Base-by-base conservation (phyloP, 768 basidiomycete species). In the Tylopilus felleus region DNA sequence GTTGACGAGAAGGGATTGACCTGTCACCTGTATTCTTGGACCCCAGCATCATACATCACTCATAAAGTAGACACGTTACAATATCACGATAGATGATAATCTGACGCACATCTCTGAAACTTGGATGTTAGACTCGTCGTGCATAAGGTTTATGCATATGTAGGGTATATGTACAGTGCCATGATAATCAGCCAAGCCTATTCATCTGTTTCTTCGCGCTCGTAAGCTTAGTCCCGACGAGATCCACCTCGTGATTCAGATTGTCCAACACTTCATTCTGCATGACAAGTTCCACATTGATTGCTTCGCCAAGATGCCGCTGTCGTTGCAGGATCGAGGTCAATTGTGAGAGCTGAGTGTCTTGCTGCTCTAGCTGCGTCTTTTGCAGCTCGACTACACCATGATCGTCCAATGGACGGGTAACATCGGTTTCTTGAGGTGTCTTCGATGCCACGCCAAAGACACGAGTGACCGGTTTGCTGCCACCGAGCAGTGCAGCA, bases 241-340 rank as follows among this genome's bases (percentile, higher is more conserved):
- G 73, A 66, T 95, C 93, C 29, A 96, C 88, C 16, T 91, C 86
- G 39, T 77, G 71, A 8, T 82, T 77, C 56, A 98, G 73, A 67
- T 84, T 82, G 66, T 97, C 92, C 63, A 98, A 71, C 71, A 95
- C 71, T 64, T 94, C 92, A 60, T 85, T 94, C 69, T 98, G 96
- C 56, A 82, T 71, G 12, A 76, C 77, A 59, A 98, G 83, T 71
- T 98, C 96, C 47, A 77, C 79, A 47, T 81, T 80, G 54, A 98
- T 97, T 8, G 92, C 93, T 53, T 88, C 77, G 19, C 94, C 96
- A 12, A 98, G 79, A 25, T 90, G 85, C 65, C 85, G 80, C 71
- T 98, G 95, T 35, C 94, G 80, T 61, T 83, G 82, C 39, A 98
- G 76, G 54, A 97, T 85, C 0, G 90, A 80, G 1, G 90, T 86